Base-by-base conservation (phyloP, 768 basidiomycete species). In the Auriculariales sp. region DNA sequence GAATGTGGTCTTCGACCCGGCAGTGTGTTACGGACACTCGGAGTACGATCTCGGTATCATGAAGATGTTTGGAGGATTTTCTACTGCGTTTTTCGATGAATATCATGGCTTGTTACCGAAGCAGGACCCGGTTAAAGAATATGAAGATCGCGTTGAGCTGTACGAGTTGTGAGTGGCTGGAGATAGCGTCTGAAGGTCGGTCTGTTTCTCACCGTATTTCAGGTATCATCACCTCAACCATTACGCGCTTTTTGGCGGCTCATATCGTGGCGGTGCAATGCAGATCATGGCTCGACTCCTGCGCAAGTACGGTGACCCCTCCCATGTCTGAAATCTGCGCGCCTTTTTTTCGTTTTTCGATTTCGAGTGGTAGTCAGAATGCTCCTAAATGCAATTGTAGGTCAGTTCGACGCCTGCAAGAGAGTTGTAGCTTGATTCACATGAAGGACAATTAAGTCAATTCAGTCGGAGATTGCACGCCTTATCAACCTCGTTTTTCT, bases 161-260 rank as follows among this genome's bases (percentile, higher is more conserved):
- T 44, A 44, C 22, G 39, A 44, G 22, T 25, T 44, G 39, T 24
- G 22, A 19, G 39, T 24, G 6, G 7, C 22, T 7, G 6, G 6
- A 6, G 22, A 24, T 19, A 19, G 19, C 10, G 7, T 24, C 3
- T 4, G 39, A 22, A 44, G 22, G 9, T 7, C 35, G 14, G 35
- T n/a, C 17, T 39, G 22, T 11, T 9, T 11, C 17, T 44, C 9
- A 19, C 19, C 22, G 19, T 1, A 19, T 19, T 7, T 19, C 15
- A 44, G 39, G 39, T 44, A 44, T 44, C 39, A 44, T 44, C 39
- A 44, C 22, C 39, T 44, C 19, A 44, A 44, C 22, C 39, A 44
- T 19, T 24, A 44, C 19, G 39, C 39, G 39, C 19, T 44, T 5
- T 44, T 44, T 19, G 39, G 19, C 5, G 39, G 39, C 6, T 44